Conservation (phyloP, 345 rosid genomes). For the Populus davidiana region DNA sequence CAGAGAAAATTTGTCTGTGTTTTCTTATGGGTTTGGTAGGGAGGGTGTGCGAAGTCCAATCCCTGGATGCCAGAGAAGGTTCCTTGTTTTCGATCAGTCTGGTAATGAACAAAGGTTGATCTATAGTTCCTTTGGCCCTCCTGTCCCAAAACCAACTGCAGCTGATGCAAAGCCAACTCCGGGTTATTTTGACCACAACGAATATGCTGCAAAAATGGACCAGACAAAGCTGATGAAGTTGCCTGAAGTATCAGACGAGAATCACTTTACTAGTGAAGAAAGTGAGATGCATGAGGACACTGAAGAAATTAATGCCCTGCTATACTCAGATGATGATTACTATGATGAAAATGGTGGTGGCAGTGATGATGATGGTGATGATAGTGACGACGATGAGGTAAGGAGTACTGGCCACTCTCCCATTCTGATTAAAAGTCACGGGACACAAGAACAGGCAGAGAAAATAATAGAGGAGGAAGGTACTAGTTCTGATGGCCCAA, state of each 20-base stretch:
- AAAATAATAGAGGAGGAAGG: constrained; percentile 50
- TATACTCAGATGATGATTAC: constrained; percentile 32
- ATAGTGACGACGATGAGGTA: constrained; percentile 7
- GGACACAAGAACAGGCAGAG: constrained; percentile 8
- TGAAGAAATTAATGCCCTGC: constrained; percentile 25
- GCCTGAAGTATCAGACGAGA: constrained; percentile 37
- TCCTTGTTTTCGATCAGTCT: constrained; percentile 21
- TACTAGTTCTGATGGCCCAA: constrained; percentile 49
- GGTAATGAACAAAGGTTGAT: constrained; percentile 23
- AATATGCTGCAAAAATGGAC: constrained; percentile 27
- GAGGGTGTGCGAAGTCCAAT: constrained; percentile 23
- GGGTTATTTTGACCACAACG: constrained; percentile 27
- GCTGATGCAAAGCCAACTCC: constrained; percentile 19
- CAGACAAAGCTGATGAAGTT: constrained; percentile 20
- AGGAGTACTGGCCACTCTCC: constrained; percentile 27
- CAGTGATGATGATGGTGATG: background rate
- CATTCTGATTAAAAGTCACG: background rate
- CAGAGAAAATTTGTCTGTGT: constrained; percentile 30
- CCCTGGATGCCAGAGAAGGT: constrained; percentile 21
- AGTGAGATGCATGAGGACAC: constrained; percentile 26
- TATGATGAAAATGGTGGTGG: background rate
- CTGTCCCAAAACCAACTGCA: constrained; percentile 30
- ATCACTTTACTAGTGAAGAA: constrained; percentile 34
- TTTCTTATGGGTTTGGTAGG: constrained; percentile 22
- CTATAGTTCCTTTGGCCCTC: constrained; percentile 34